Percentiles rank a stretch among this genome's conserved stretches.
phyloP scores from a whole-genome alignment of 192 early-diverging fungal species.

The Backusella tuberculispora region DNA sequence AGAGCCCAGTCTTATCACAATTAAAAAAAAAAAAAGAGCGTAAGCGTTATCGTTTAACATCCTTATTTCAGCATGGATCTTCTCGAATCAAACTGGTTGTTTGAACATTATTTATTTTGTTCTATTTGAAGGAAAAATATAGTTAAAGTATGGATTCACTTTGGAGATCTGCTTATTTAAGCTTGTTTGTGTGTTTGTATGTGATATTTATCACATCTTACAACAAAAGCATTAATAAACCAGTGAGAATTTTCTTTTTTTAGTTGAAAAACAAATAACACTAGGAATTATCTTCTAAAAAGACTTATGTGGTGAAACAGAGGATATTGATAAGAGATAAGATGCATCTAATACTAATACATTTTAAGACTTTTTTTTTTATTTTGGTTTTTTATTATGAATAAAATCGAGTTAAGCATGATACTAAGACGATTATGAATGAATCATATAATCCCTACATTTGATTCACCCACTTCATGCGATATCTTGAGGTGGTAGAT shows the following conservation, averaged over 20 bases:
- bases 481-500: background rate
- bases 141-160: no score
- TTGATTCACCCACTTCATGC: background rate
- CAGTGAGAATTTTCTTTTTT: background rate
- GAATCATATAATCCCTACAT: background rate
- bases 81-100: no score
- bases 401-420: background rate
- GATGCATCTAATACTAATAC: background rate
- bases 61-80: no score
- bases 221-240: background rate
- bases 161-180: no score
- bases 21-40: no score
- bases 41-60: no score
- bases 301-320: background rate
- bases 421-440: background rate
- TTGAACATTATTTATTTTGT: no score
- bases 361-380: background rate
- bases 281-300: background rate
- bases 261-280: background rate
- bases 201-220: no score
- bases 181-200: no score
- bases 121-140: no score
- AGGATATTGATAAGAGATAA: slow-evolving; percentile 14
- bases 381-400: background rate
- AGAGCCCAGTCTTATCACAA: no score